A percentile compares a stretch with the other conserved stretches of the same genome.
Conservation (phyloP, 2,329 filamentous ascomycete species). For the Truncatella angustata region DNA sequence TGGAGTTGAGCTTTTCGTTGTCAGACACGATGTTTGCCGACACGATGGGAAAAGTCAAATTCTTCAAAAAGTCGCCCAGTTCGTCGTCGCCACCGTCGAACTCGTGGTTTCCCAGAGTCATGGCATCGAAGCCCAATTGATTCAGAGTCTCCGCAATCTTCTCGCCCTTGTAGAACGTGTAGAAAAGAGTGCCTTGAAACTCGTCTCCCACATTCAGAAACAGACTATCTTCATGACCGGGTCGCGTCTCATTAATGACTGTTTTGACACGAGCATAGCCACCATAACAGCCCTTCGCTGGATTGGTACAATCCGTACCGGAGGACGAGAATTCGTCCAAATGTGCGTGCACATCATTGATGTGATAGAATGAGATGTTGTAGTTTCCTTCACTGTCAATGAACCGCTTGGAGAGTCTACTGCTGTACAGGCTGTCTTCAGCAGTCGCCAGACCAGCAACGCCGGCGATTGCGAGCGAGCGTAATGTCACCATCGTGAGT, state of each 20-base stretch:
- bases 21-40: slow-evolving; percentile 63
- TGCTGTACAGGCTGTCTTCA: slow-evolving; percentile 49
- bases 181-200: slow-evolving; percentile 68
- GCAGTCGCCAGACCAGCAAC: slow-evolving; percentile 20
- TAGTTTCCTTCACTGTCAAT: slow-evolving; percentile 48
- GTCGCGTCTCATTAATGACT: slow-evolving; percentile 54
- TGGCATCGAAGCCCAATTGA: slow-evolving; percentile 63
- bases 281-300: slow-evolving; percentile 58
- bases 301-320: slow-evolving; percentile 59
- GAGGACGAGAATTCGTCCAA: slow-evolving; percentile 61
- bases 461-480: slow-evolving; percentile 15
- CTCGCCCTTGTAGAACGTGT: slow-evolving; percentile 63
- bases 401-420: slow-evolving; percentile 46
- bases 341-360: slow-evolving; percentile 69
- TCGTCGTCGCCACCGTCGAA: slow-evolving; percentile 64
- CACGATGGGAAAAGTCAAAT: slow-evolving; percentile 63
- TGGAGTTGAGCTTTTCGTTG: slow-evolving; percentile 57
- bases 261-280: slow-evolving; percentile 65
- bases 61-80: slow-evolving; percentile 59
- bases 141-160: slow-evolving; percentile 68
- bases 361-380: slow-evolving; percentile 65
- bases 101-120: slow-evolving; percentile 68
- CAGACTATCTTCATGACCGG: slow-evolving; percentile 57
- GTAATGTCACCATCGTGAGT: slow-evolving; percentile 5
- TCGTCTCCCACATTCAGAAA: slow-evolving; percentile 68